Percentiles rank a stretch among this genome's conserved stretches.
These are phyloP conservation scores for Amphicarpaea edgeworthii DNA, from an alignment of 306 rosid genomes.

Conservation along the genomic window DNA sequence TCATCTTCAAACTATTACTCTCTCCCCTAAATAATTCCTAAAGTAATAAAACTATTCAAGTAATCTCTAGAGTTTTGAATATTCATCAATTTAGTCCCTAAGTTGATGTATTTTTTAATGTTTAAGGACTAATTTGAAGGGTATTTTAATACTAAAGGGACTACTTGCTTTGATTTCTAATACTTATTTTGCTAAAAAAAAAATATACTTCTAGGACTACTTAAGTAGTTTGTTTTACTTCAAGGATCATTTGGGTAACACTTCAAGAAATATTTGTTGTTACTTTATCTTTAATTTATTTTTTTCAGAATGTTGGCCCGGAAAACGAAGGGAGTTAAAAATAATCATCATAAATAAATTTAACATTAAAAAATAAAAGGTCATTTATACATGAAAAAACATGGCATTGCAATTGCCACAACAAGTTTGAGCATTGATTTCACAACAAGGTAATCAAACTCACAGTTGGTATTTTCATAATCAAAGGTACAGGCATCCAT, in stretches of 20 bases:
- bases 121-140: too few relatives aligned
- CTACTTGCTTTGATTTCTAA: too few relatives aligned
- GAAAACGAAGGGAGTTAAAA: neutral
- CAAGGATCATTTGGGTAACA: neutral
- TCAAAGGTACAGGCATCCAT: neutral
- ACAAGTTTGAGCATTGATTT: conserved; percentile 33
- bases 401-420: conserved; percentile 21
- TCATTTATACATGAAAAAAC: neutral
- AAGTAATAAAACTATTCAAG: too few relatives aligned
- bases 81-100: too few relatives aligned
- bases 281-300: neutral
- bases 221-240: too few relatives aligned
- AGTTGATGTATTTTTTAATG: too few relatives aligned
- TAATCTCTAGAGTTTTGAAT: too few relatives aligned
- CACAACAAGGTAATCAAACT: conserved; percentile 22
- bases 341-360: neutral
- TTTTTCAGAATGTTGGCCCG: neutral
- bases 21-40: too few relatives aligned
- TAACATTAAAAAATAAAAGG: neutral
- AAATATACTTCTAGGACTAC: too few relatives aligned
- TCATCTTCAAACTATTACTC: neutral
- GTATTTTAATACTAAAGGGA: too few relatives aligned
- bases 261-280: neutral
- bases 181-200: too few relatives aligned
- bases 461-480: conserved; percentile 1